Evolutionary conservation across 2,329 filamentous ascomycete genomes (phyloP).

Genomic region (Fusarium sp.): DNA sequence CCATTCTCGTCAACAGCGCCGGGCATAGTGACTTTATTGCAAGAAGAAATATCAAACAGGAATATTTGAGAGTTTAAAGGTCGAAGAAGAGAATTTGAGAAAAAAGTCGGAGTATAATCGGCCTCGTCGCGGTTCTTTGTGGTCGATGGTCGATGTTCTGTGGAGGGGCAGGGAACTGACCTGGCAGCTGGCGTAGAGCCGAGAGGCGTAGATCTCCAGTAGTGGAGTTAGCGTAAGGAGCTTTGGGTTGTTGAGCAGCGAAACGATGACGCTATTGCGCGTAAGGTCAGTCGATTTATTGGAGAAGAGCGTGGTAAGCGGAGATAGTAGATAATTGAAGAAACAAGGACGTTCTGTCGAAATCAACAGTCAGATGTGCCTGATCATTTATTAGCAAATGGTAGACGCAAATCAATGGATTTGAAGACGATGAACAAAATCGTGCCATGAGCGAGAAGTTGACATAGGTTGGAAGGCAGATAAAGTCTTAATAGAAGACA

Average conservation of each 20-base stretch:
- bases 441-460: background rate
- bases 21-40: conserved; percentile 50
- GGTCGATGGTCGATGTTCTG: conserved; percentile 35
- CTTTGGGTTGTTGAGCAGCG: conserved; percentile 40
- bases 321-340: conserved; percentile 25
- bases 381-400: background rate
- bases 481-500: conserved; percentile 12
- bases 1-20: conserved; percentile 51
- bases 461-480: conserved; percentile 3
- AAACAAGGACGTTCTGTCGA: conserved; percentile 21
- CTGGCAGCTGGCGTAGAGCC: conserved; percentile 39
- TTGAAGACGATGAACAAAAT: background rate
- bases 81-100: conserved; percentile 9
- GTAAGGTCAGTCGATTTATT: conserved; percentile 47
- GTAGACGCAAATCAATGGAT: background rate
- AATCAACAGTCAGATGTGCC: conserved; percentile 7
- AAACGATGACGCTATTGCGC: conserved; percentile 48
- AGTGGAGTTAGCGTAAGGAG: conserved; percentile 47
- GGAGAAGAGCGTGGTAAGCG: conserved; percentile 37
- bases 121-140: conserved; percentile 37
- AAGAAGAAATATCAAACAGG: background rate
- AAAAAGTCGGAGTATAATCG: conserved; percentile 13
- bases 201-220: conserved; percentile 44
- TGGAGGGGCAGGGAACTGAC: conserved; percentile 47
- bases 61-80: background rate